Evolutionary conservation across 768 basidiomycete species (phyloP).

Genomic region (Serendipita indica): DNA sequence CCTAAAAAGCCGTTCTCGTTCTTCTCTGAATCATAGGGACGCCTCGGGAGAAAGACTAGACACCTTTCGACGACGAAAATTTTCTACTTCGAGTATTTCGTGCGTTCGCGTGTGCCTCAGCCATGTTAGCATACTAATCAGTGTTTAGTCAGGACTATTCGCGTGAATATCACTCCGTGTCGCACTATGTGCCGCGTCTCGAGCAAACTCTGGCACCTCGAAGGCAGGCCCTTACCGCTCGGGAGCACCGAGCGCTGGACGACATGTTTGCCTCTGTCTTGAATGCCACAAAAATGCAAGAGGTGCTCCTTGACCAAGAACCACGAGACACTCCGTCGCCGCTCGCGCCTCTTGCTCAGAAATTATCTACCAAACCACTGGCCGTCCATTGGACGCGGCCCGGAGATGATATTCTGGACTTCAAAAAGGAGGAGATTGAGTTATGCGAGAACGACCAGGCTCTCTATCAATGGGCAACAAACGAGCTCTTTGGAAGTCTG

Average conservation of each 20-base stretch:
- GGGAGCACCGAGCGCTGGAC: constrained; percentile 50
- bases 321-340: constrained; percentile 18
- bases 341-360: constrained; percentile 16
- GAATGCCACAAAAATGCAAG: constrained; percentile 27
- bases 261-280: constrained; percentile 65
- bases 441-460: constrained; percentile 51
- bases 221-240: constrained; percentile 50
- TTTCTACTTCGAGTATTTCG: too few relatives aligned
- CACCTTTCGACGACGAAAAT: too few relatives aligned
- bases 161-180: too few relatives aligned
- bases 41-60: too few relatives aligned
- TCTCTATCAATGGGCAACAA: constrained; percentile 57
- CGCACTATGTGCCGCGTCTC: neutral
- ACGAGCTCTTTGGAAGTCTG: constrained; percentile 47
- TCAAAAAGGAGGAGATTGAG: constrained; percentile 59
- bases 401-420: constrained; percentile 42
- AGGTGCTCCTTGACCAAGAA: constrained; percentile 13
- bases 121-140: too few relatives aligned
- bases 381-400: constrained; percentile 35
- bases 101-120: too few relatives aligned
- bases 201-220: constrained; percentile 16
- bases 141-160: too few relatives aligned
- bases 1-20: too few relatives aligned
- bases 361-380: neutral
- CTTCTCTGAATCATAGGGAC: too few relatives aligned